Conservation (phyloP, 257 asterid species). For the Solanum infundibuliforme region DNA sequence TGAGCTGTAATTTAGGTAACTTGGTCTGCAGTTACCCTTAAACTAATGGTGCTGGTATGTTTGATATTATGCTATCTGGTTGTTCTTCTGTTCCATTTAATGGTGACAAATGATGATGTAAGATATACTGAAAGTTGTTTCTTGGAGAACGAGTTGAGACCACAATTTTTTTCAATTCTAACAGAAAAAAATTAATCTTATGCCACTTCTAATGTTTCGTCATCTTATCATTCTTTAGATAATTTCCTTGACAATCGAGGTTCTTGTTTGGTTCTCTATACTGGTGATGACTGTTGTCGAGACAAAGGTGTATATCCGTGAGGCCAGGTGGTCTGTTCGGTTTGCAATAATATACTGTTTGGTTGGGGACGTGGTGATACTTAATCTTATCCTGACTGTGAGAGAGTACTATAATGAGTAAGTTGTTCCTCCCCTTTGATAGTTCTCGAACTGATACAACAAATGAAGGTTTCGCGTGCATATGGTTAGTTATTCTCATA, state of each 20-base stretch:
- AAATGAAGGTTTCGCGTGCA: not conserved
- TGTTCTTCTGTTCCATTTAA: not conserved
- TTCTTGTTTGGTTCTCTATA: slow-evolving; percentile 75
- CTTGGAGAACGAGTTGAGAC: not conserved
- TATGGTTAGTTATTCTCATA: not conserved
- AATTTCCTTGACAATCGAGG: slow-evolving; percentile 52
- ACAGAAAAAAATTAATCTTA: not conserved
- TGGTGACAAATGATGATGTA: not conserved
- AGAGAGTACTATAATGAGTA: slow-evolving; percentile 52
- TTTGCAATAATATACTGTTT: slow-evolving; percentile 70
- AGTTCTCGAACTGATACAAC: not conserved
- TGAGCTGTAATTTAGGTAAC: not conserved
- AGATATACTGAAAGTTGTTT: not conserved
- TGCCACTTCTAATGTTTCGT: not conserved
- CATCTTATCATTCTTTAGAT: not conserved
- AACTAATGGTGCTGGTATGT: not conserved
- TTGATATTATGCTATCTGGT: not conserved
- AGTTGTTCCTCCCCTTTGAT: slow-evolving; percentile 16
- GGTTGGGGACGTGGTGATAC: slow-evolving; percentile 78
- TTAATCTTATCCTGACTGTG: slow-evolving; percentile 52
- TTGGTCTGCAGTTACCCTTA: not conserved
- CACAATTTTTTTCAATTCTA: not conserved
- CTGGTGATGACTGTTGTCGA: slow-evolving; percentile 67
- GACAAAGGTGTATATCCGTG: slow-evolving; percentile 60
- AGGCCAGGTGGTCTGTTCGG: slow-evolving; percentile 80